Evolutionary conservation across 371 early-diverging fungal species (phyloP).

Genomic region (Batrachochytrium dendrobatidis): DNA sequence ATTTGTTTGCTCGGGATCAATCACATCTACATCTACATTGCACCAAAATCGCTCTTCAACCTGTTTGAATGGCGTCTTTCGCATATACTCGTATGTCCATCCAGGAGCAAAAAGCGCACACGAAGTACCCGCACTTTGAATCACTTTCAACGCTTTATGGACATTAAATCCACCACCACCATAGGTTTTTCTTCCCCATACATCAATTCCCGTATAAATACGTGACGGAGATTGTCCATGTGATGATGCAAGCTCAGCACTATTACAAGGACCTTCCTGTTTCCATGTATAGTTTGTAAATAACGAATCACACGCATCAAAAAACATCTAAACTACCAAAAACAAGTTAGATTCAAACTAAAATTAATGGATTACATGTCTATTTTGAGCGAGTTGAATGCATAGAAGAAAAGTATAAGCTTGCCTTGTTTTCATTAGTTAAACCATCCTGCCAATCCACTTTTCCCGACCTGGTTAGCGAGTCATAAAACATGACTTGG

Average conservation of each 20-base stretch:
- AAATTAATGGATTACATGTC: too few relatives aligned
- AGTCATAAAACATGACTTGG: constrained; percentile 53
- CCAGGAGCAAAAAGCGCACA: constrained; percentile 56
- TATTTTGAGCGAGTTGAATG: neutral
- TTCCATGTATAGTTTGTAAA: constrained; percentile 63
- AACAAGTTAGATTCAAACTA: neutral
- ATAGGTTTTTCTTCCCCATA: constrained; percentile 57
- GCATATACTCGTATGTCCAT: constrained; percentile 51
- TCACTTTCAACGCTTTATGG: constrained; percentile 38
- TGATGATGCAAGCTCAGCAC: constrained; percentile 2
- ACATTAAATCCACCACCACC: constrained; percentile 54
- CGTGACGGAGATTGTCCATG: constrained; percentile 26
- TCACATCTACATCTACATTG: constrained; percentile 1
- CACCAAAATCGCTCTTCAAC: constrained; percentile 51
- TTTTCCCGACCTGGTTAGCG: constrained; percentile 39
- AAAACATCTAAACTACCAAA: constrained; percentile 22
- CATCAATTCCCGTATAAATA: constrained; percentile 57
- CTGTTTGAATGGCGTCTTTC: constrained; percentile 34
- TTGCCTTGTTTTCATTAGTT: constrained; percentile 30
- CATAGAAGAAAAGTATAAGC: neutral
- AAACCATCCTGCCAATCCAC: constrained; percentile 55
- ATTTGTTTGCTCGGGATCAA: neutral
- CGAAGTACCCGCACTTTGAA: constrained; percentile 36
- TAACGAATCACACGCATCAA: constrained; percentile 49
- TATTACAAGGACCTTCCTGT: constrained; percentile 24